Base-by-base conservation (phyloP, 2,329 filamentous ascomycete species). In the Xylariaceae sp. region DNA sequence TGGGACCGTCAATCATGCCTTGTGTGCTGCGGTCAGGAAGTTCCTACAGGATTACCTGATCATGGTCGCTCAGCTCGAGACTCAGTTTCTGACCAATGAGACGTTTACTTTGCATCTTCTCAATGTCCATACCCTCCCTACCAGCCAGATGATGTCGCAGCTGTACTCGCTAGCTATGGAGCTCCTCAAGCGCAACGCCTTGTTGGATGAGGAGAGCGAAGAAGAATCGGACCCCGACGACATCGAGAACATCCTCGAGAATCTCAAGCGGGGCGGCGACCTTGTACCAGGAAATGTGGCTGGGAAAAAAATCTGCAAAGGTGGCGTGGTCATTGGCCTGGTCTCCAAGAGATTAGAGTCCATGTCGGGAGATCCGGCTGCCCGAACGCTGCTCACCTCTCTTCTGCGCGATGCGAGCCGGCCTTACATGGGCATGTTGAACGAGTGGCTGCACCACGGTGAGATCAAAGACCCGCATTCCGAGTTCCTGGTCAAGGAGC, bases 391-490 rank as follows among this genome's bases (percentile, higher is more conserved):
- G 14, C 70, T 98, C 9, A 92, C 86, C 9, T 82, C 80, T 3
- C 63, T 98, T 18, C 61, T 98, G 26, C 75, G 86, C 36, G 90
- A 96, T 58, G 83, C 90, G 1, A 95, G 89, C 51, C 77, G 83
- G 35, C 92, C 92, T 0, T 98, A 98, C 56, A 95, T 96, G 89
- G 74, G 75, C 26, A 98, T 98, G 92, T 66, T 98, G 40, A 98
- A 98, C 52, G 90, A 96, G 57, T 98, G 92, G 92, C 67, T 98
- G 12, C 92, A 98, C 53, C 90, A 94, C 52, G 92, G 92, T 24
- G 87, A 83, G 31, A 96, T 98, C 58, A 86, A 83, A 51, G 92
- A 98, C 56, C 87, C 89, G 1, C 90, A 96, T 56, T 76, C 80
- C 1, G 92, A 98, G 57, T 98, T 98, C 47, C 64, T 98, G 33